Conservation (phyloP, 495 filamentous ascomycete genomes). For the Trichodelitschia bisporula region DNA sequence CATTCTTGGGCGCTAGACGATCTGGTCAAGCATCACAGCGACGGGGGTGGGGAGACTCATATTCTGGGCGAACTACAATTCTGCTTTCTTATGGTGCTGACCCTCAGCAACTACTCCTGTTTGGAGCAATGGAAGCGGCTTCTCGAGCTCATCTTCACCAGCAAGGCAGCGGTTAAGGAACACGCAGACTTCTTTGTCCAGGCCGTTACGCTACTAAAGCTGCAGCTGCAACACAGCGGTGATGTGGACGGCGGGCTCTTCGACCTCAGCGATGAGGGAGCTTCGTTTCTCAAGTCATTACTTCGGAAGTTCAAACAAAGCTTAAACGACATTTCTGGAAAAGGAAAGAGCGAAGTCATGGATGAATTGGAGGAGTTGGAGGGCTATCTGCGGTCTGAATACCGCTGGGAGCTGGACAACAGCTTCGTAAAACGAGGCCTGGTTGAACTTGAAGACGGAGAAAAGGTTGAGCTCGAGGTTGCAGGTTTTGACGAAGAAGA, state of each 20-base stretch:
- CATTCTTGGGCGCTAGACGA: constrained; percentile 41
- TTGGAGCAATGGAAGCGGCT: constrained; percentile 74
- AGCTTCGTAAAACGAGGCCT: constrained; percentile 35
- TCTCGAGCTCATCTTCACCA: constrained; percentile 44
- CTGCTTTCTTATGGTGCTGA: constrained; percentile 55
- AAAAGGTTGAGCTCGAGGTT: constrained; percentile 56
- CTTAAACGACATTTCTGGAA: constrained; percentile 12
- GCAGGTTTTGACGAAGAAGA: constrained; percentile 55
- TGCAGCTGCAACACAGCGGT: constrained; percentile 48
- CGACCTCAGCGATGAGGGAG: constrained; percentile 26
- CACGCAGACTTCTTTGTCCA: constrained; percentile 31
- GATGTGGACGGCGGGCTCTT: constrained; percentile 36
- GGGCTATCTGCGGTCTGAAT: constrained; percentile 26
- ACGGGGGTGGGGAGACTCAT: constrained; percentile 14
- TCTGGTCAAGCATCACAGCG: constrained; percentile 18
- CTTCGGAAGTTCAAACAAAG: constrained; percentile 25
- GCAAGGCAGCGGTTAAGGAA: constrained; percentile 29
- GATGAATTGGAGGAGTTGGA: constrained; percentile 31
- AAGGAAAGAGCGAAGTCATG: constrained; percentile 17
- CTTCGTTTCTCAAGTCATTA: constrained; percentile 26
- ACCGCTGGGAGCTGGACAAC: constrained; percentile 40
- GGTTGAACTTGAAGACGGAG: constrained; percentile 49
- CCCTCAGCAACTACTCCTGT: constrained; percentile 64
- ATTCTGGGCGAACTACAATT: constrained; percentile 77
- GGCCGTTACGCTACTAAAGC: constrained; percentile 34